A percentile compares a stretch with the other conserved stretches of the same genome.
These are phyloP conservation scores for Thuidium tamariscinum DNA, from an alignment of 225 moss, liverwort and hornwort species.

Conservation along the genomic window DNA sequence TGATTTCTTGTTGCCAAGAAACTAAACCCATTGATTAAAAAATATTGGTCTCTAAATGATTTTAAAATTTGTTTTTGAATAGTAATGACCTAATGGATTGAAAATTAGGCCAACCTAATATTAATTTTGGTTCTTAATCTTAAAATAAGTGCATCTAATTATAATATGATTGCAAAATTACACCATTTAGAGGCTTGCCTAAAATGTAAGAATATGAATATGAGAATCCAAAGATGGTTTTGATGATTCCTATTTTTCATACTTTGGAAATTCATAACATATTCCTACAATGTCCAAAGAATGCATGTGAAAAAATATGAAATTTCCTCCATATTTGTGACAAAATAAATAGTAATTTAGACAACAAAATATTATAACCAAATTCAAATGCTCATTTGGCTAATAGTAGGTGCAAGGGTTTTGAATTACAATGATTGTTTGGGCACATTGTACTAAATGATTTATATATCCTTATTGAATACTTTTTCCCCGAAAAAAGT, in stretches of 20 bases:
- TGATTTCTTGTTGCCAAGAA: background rate
- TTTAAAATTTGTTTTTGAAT: accelerated
- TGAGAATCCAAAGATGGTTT: accelerated
- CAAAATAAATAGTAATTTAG: background rate
- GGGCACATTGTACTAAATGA: accelerated
- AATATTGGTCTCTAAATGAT: too few species aligned
- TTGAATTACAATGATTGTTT: background rate
- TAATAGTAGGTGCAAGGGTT: background rate
- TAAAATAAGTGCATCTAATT: background rate
- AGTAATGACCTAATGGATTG: background rate
- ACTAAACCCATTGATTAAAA: accelerated
- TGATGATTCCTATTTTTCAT: accelerated
- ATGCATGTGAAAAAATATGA: too few species aligned
- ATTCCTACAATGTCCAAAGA: accelerated
- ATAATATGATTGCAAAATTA: background rate
- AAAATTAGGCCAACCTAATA: accelerated
- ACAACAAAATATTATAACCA: accelerated
- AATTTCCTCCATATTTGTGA: background rate
- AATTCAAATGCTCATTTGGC: background rate
- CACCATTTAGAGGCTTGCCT: background rate
- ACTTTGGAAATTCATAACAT: background rate
- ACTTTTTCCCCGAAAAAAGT: accelerated
- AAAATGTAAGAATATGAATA: accelerated
- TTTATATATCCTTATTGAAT: accelerated
- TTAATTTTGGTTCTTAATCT: accelerated